Evolutionary conservation across 257 asterid genomes (phyloP).

Genomic region (Solanum gandarillasii): DNA sequence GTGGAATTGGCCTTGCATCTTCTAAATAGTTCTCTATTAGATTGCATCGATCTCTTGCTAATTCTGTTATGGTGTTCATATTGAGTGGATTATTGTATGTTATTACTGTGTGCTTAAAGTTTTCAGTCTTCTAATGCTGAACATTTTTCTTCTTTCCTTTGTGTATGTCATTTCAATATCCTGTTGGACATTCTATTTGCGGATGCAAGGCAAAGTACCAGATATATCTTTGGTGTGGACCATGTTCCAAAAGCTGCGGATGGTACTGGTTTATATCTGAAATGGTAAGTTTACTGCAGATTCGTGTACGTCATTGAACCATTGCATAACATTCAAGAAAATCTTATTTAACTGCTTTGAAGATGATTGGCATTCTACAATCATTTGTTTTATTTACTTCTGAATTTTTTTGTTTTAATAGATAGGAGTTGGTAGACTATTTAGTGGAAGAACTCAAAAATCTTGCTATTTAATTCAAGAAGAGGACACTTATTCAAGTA

Average conservation of each 20-base stretch:
- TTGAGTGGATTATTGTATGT: background rate
- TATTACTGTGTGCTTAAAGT: background rate
- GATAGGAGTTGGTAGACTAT: background rate
- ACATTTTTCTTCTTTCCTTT: background rate
- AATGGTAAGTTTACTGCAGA: background rate
- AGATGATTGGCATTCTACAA: background rate
- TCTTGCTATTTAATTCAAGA: no score
- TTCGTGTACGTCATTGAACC: background rate
- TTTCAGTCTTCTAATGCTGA: background rate
- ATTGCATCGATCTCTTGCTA: background rate
- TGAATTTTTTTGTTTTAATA: background rate
- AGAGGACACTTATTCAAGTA: background rate
- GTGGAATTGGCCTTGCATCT: background rate
- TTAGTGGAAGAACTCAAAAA: background rate
- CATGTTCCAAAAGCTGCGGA: background rate
- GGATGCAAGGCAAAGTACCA: background rate
- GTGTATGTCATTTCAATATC: background rate
- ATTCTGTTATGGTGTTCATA: background rate
- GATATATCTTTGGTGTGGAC: background rate
- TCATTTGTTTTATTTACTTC: background rate
- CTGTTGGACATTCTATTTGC: background rate
- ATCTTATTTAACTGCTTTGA: background rate
- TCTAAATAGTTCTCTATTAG: background rate
- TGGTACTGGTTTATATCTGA: background rate
- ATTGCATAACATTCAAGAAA: background rate